Base-by-base conservation (phyloP, 1,284 basidiomycete genomes). In the Fomitiporia mediterranea region DNA sequence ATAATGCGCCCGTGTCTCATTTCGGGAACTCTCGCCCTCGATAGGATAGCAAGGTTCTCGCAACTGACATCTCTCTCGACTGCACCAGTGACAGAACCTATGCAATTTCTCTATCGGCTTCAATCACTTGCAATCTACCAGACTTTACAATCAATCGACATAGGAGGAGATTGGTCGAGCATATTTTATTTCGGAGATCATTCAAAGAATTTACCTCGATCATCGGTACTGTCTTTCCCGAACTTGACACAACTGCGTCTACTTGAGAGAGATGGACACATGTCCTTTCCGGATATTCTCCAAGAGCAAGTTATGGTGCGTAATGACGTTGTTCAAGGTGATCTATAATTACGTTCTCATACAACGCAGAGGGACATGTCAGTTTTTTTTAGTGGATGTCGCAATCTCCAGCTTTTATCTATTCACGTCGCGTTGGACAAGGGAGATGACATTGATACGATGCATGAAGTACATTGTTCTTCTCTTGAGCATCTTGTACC, bases 401-500 rank as follows among this genome's bases (percentile, higher is more conserved):
- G 7, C 8, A 52, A 53, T 11, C 37, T 57, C 8, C 38, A 38
- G 32, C 25, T 48, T 9, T 30, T 57, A 17, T 57, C 56, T 5
- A 38, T 52, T 23, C 56, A 53, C 21, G 34, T 21, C 3, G 43
- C 50, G 3, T 34, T 57, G 15, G 56, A 57, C 39, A 11, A 30
- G 27, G 17, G 8, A 13, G 6, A 6, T 23, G 19, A 21, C 19
- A 46, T 52, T 7, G 19, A 27, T 8, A 11, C n/a, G 13, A 42
- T 47, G 42, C 28, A 8, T 19, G 4, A n/a, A 11, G 32, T 27
- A 25, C 56, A 57, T 30, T 19, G 13, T 5, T 30, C 28, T 2
- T 57, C 56, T 25, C 6, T 57, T n/a, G 34, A 38, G 9, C 56
- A 57, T n/a, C 38, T 57, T 23, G 15, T 34, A 37, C 56, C 56